Base-by-base conservation (phyloP, 2,329 filamentous ascomycete genomes). In the Diaporthe aspalathi region DNA sequence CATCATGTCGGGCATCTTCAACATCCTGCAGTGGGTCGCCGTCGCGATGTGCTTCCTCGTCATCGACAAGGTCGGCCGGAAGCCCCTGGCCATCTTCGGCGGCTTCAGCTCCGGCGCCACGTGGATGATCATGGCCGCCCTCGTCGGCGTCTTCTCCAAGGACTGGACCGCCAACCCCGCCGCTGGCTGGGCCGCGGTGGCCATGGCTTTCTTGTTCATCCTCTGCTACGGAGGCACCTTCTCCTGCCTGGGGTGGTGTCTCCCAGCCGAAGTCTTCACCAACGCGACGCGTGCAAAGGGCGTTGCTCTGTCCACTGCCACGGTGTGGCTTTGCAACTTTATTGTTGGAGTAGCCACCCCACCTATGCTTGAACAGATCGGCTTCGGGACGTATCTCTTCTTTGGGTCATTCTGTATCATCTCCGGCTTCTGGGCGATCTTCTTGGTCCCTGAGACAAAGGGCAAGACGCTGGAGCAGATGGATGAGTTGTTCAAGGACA, bases 281-380 rank as follows among this genome's bases (percentile, higher is more conserved):
- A 85, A 84, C 0, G 87, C 86, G 2, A 81, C 91, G 0, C 83
- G 90, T 12, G 88, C 90, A 1, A 92, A 92, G 77, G 90, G 90
- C 32, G 87, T 90, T 3, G 87, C 89, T 0, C 81, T 91, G 14
- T 86, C 86, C 0, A 90, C 88, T 0, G 87, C 84, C 72, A 86
- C 85, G 1, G 91, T 89, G 76, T 92, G 90, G 83, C 76, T 91
- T 2, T 89, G 87, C 77, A 91, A 91, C 77, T 91, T 91, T 73
- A 86, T 90, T 65, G 88, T 91, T 32, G 82, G 88, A 12, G 80
- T 91, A 16, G 84, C 90, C 43, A 90, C 88, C 0, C 90, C 89
- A 0, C 87, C 88, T 0, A 82, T 91, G 5, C 84, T 92, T 7
- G 81, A 88, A 70, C 84, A 87, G 62, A 87, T 74, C 11, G 77